Evolutionary conservation across 257 asterid species (phyloP).

Genomic region (Hygrophila difformis): DNA sequence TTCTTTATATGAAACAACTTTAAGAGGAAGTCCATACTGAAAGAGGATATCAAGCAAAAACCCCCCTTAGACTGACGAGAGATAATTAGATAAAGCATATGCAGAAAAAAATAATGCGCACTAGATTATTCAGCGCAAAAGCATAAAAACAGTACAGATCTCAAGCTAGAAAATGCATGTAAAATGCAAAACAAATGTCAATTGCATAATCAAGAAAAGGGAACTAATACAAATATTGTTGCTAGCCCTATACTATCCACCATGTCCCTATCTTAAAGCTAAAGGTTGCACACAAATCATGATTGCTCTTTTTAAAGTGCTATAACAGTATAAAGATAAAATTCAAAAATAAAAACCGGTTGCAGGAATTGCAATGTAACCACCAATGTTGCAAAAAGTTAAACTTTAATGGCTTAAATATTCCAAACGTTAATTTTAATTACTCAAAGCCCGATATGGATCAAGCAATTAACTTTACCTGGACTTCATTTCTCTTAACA

Average conservation of each 20-base stretch:
- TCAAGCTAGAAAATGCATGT: not conserved
- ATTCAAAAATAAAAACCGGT: not conserved
- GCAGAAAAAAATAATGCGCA: slow-evolving; percentile 1
- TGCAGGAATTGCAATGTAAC: not conserved
- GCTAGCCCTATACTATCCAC: too few species aligned
- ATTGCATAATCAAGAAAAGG: too few species aligned
- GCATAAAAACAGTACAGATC: not conserved
- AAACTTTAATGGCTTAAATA: slow-evolving; percentile 7
- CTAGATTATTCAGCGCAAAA: not conserved
- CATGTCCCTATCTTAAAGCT: too few species aligned
- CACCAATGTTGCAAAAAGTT: not conserved
- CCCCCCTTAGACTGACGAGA: not conserved
- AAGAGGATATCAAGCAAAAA: slow-evolving; percentile 3
- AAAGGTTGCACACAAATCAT: not conserved
- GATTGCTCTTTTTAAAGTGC: not conserved
- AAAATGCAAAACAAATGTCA: not conserved
- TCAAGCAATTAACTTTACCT: slow-evolving; percentile 31
- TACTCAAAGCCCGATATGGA: too few species aligned
- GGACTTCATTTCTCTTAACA: slow-evolving; percentile 93
- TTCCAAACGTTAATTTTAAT: not conserved
- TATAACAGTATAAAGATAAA: not conserved
- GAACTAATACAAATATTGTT: too few species aligned
- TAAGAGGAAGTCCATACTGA: slow-evolving; percentile 95
- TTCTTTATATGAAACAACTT: slow-evolving; percentile 89
- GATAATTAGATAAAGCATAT: slow-evolving; percentile 1